Evolutionary conservation across 306 rosid species (phyloP), one percentile per base, ranked within the genome.

Genomic region (Sesbania bispinosa): DNA sequence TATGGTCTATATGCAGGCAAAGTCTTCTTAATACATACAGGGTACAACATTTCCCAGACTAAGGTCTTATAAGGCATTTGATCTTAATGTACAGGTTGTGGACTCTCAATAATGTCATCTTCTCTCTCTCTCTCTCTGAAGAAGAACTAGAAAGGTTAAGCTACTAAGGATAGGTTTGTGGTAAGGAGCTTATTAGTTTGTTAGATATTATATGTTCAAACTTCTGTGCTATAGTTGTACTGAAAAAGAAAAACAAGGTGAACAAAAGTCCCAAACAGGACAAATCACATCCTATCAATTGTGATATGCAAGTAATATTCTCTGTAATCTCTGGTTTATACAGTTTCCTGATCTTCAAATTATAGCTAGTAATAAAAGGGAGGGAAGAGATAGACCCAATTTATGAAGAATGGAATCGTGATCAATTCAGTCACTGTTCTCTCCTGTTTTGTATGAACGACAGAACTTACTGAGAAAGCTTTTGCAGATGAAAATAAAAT

Each of bases 11-110:
- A 10, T 84, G 85, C 90, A 90, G 97, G 85, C 82, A 67, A 81
- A 88, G 83, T 77, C 85, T 86, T 27, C 73, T 65, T 67, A 21
- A 62, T 69, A 67, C 61, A 7, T 78, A 83, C 88, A 85, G 77
- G n/a, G n/a, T n/a, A n/a, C n/a, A n/a, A n/a, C 77, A 57, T 85
- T 74, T 77, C 84, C 4, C 79, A 81, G 83, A 84, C 84, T 8
- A 79, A 62, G 73, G 45, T 81, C 36, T 75, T 68, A 77, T 79
- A 69, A n/a, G 73, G 82, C 62, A 59, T 59, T 64, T 53, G 62
- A 45, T 75, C 86, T 67, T 67, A 77, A 73, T 21, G 86, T 75
- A 36, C 72, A 79, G 15, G 48, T 78, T 60, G 67, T 52, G 55
- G 83, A 84, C 67, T 38, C 82, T 32, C 67, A 27, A 2, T 77